phyloP scores from a whole-genome alignment of 768 basidiomycete genomes.

The Kwoniella europaea region DNA sequence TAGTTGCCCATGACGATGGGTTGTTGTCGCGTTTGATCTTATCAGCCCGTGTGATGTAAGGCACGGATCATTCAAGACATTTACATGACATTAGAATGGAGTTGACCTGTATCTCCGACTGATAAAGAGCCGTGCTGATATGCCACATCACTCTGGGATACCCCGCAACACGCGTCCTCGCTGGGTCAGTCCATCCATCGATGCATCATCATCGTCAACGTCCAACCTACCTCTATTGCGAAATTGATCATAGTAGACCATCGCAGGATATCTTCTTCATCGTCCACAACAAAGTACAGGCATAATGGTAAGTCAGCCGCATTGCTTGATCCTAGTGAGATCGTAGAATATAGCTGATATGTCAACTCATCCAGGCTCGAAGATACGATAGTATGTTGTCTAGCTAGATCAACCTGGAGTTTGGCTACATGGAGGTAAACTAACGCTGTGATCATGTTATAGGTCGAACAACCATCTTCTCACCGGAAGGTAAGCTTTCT shows the following conservation, averaged over 20 bases:
- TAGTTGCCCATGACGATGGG: too few species aligned
- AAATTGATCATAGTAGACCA: neutral
- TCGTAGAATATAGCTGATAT: conserved; percentile 20
- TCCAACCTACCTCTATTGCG: neutral
- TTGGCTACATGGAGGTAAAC: neutral
- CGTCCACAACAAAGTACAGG: neutral
- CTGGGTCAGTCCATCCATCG: too few species aligned
- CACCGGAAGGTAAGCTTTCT: conserved; percentile 80
- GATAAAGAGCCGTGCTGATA: too few species aligned
- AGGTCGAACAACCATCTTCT: conserved; percentile 91
- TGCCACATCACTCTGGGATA: neutral
- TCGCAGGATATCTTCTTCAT: neutral
- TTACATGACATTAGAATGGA: too few species aligned
- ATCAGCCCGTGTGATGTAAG: too few species aligned
- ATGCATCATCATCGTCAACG: neutral
- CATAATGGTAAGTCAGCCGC: neutral
- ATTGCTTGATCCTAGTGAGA: neutral
- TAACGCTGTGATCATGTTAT: conserved; percentile 50
- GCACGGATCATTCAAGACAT: too few species aligned
- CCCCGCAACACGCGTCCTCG: neutral
- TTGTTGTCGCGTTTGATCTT: too few species aligned
- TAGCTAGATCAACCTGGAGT: neutral
- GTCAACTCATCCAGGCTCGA: conserved; percentile 68
- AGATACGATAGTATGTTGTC: conserved; percentile 84
- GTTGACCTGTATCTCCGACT: too few species aligned